Evolutionary conservation across 768 basidiomycete species (phyloP).

Genomic region (Nidularia pulvinata): DNA sequence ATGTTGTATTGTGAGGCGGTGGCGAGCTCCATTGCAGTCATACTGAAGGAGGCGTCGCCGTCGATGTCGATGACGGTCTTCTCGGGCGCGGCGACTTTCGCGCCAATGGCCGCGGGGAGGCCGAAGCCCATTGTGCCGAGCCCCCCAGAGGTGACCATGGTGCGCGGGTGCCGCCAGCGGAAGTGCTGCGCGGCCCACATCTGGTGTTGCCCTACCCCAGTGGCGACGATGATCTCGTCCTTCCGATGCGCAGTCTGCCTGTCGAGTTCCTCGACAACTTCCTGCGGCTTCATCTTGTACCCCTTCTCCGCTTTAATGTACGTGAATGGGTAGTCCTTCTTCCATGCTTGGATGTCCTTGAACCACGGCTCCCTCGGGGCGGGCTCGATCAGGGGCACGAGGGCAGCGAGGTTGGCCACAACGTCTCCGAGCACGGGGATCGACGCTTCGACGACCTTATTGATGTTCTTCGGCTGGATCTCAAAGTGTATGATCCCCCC

Average conservation of each 20-base stretch:
- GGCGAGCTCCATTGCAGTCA: conserved; percentile 99
- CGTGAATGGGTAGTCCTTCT: conserved; percentile 87
- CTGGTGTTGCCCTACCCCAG: conserved; percentile 99
- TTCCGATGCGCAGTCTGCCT: conserved; percentile 76
- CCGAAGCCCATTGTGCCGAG: conserved; percentile 99
- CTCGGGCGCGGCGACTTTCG: conserved; percentile 93
- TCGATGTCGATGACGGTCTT: conserved; percentile 97
- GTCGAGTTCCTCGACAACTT: conserved; percentile 93
- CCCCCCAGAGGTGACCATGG: conserved; percentile 93
- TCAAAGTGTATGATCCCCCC: conserved; percentile 99
- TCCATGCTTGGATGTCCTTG: conserved; percentile 80
- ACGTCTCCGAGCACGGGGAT: conserved; percentile 97
- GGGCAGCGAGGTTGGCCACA: conserved; percentile 72
- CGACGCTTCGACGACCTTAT: conserved; percentile 96
- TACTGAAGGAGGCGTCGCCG: conserved; percentile 97
- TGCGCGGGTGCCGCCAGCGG: conserved; percentile 85
- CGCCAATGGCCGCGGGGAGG: conserved; percentile 91
- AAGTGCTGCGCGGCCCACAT: conserved; percentile 99
- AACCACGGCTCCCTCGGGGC: conserved; percentile 82
- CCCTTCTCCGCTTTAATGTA: conserved; percentile 67
- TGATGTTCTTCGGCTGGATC: conserved; percentile 98
- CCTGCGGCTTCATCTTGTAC: conserved; percentile 90
- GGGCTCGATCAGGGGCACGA: conserved; percentile 77
- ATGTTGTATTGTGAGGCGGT: conserved; percentile 92
- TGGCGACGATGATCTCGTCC: conserved; percentile 85